Evolutionary conservation across 2,329 filamentous ascomycete genomes (phyloP), one percentile per base, ranked within the genome.

Genomic region (Verruconis gallopava): DNA sequence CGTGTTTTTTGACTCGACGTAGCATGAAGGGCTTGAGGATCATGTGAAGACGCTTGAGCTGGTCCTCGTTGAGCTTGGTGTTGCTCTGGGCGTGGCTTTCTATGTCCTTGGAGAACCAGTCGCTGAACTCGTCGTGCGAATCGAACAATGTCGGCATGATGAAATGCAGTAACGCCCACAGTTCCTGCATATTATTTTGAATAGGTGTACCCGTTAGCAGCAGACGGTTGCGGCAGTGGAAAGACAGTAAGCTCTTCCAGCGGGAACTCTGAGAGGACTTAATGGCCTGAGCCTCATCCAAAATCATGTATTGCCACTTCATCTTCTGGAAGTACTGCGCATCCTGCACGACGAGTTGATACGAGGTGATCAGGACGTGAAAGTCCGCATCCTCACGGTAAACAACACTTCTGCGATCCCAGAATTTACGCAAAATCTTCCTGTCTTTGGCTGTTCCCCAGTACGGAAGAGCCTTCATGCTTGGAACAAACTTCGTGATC

Each of bases 141-240:
- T 91, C 91, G 62, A 98, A 98, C 40, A 98, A 71, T 34, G 85
- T 94, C n/a, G 91, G 91, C 91, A 98, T 96, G 66, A 96, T 96
- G 67, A 98, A 98, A 71, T 98, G 91, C 15, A 98, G 72, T 50
- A 98, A 65, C 21, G 91, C 91, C 91, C 91, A 98, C 45, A 98
- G 65, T 63, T 98, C 89, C 63, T 96, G 91, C 91, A 98, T 98
- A 71, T 96, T 98, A 68, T 98, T 98, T 62, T 98, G 91, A 50
- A 98, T 96, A 2, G 91, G 91, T 0, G 91, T 98, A 65, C 91
- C 91, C 0, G 91, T 98, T 15, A 98, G 73, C 35, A 98, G 68
- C 37, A 98, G 74, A 50, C 91, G 78, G 63, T 96, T 98, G 46
- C 91, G 82, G 65, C 89, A 96, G 59, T 93, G 84, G 71, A 96